These are phyloP conservation scores for Xylariaceae sp. DNA, from an alignment of 2,329 filamentous ascomycete species.

Conservation along the genomic window DNA sequence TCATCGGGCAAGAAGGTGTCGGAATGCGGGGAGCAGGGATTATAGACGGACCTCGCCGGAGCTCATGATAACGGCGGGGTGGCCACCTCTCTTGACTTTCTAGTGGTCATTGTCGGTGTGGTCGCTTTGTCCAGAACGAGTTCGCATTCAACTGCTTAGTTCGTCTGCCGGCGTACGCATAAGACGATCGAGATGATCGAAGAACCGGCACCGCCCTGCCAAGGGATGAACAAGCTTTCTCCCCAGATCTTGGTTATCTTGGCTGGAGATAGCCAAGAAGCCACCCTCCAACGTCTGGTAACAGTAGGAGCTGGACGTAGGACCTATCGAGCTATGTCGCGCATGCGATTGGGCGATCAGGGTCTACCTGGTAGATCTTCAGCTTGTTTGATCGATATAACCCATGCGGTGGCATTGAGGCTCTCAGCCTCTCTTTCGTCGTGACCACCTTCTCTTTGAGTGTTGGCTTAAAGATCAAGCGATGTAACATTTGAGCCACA, in stretches of 20 bases:
- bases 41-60: slow-evolving; percentile 20
- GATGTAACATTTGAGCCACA: slow-evolving; percentile 10
- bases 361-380: slow-evolving; percentile 10
- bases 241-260: slow-evolving; percentile 18
- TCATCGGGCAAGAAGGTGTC: slow-evolving; percentile 10
- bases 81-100: neutral
- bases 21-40: slow-evolving; percentile 19
- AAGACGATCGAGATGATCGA: neutral
- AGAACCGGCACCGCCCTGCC: slow-evolving; percentile 12
- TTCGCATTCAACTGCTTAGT: too few species aligned
- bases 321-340: neutral
- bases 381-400: slow-evolving; percentile 6
- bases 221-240: slow-evolving; percentile 26
- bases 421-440: slow-evolving; percentile 2
- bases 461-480: slow-evolving; percentile 5
- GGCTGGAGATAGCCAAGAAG: slow-evolving; percentile 18
- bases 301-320: neutral
- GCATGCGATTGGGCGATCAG: neutral
- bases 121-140: neutral
- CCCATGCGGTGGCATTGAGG: slow-evolving; percentile 15
- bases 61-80: slow-evolving; percentile 1
- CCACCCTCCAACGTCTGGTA: slow-evolving; percentile 1
- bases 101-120: neutral
- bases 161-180: neutral
- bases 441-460: slow-evolving; percentile 22